These are phyloP conservation scores for Xylariaceae sp. DNA, from an alignment of 2,329 filamentous ascomycete species.

Conservation along the genomic window DNA sequence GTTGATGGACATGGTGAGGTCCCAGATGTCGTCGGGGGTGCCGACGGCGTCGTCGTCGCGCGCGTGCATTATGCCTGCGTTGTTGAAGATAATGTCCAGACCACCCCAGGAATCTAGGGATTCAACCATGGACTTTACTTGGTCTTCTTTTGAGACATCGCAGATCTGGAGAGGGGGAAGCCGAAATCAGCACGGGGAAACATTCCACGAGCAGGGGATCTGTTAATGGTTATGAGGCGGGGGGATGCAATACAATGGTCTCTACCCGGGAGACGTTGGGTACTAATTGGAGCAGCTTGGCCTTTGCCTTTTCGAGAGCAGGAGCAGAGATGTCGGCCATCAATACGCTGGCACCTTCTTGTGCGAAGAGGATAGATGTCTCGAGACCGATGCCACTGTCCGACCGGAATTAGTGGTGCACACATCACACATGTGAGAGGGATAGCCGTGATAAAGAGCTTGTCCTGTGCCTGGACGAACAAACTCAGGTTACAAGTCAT, in stretches of 20 bases:
- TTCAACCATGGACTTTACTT: slow-evolving; percentile 70
- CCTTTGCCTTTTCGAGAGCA: slow-evolving; percentile 69
- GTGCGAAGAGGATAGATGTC: slow-evolving; percentile 81
- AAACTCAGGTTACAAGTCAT: background rate
- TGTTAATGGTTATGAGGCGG: background rate
- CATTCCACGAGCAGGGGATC: background rate
- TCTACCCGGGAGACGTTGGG: slow-evolving; percentile 57
- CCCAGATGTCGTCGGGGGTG: slow-evolving; percentile 88
- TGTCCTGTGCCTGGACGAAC: background rate
- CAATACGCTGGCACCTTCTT: slow-evolving; percentile 79
- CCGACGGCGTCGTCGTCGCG: slow-evolving; percentile 73
- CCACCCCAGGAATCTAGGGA: slow-evolving; percentile 78
- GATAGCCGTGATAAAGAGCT: background rate
- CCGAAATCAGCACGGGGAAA: slow-evolving; percentile 15
- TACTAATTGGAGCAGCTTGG: slow-evolving; percentile 68
- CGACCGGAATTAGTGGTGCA: background rate
- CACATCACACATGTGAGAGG: background rate
- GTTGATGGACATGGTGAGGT: slow-evolving; percentile 88
- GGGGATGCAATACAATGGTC: slow-evolving; percentile 40
- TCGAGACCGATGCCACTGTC: slow-evolving; percentile 85
- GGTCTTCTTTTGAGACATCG: slow-evolving; percentile 80
- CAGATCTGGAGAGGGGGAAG: slow-evolving; percentile 39
- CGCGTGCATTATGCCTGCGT: slow-evolving; percentile 93
- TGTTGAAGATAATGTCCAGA: slow-evolving; percentile 92
- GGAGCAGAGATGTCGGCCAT: slow-evolving; percentile 79